Conservation (phyloP, 495 filamentous ascomycete genomes). For the Aspergillus heteromorphus region DNA sequence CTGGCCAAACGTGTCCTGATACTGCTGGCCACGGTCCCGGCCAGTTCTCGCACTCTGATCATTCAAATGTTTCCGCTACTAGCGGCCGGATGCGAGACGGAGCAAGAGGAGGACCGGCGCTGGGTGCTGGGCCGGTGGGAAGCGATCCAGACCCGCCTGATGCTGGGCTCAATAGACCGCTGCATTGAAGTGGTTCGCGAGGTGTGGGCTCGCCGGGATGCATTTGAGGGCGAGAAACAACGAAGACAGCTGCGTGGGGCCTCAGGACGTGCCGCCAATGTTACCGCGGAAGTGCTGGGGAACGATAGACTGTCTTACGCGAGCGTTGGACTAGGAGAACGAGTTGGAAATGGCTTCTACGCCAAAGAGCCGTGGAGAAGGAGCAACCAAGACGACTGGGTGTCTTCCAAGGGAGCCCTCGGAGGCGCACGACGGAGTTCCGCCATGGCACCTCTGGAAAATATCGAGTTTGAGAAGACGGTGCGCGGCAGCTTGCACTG, state of each 20-base stretch:
- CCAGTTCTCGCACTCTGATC: conserved; percentile 59
- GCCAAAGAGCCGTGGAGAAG: conserved; percentile 12
- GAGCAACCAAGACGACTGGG: conserved; percentile 1
- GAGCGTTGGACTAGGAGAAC: neutral
- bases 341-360: conserved; percentile 3
- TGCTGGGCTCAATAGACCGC: conserved; percentile 67
- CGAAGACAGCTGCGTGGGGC: conserved; percentile 12
- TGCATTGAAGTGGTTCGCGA: conserved; percentile 73
- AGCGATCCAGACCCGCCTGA: conserved; percentile 57
- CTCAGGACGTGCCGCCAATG: conserved; percentile 10
- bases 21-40: conserved; percentile 59
- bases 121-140: conserved; percentile 67
- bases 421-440: conserved; percentile 24
- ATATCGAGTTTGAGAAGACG: conserved; percentile 58
- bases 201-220: conserved; percentile 59
- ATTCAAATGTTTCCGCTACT: conserved; percentile 74
- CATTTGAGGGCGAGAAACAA: conserved; percentile 31
- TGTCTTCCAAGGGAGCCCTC: neutral
- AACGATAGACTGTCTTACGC: conserved; percentile 8
- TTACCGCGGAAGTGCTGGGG: conserved; percentile 6
- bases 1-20: conserved; percentile 59
- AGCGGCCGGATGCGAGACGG: conserved; percentile 65
- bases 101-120: conserved; percentile 54
- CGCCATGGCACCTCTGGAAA: conserved; percentile 33
- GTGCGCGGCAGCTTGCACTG: conserved; percentile 67